Evolutionary conservation across 2,329 filamentous ascomycete genomes (phyloP).

Genomic region (Aureobasidium melanogenum): DNA sequence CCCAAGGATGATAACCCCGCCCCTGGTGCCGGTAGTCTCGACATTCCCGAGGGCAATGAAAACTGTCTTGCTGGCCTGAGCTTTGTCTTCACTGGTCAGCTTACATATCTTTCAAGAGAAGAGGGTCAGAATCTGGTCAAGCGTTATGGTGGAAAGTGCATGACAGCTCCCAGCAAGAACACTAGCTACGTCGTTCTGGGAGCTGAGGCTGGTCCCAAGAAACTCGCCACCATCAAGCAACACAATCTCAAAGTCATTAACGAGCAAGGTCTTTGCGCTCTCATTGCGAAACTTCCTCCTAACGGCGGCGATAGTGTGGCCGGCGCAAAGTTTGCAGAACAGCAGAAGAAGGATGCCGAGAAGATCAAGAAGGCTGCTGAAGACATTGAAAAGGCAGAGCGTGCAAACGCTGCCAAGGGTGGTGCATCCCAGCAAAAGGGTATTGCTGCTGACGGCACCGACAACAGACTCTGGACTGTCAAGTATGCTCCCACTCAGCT

Average conservation of each 20-base stretch:
- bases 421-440: slow-evolving; percentile 28
- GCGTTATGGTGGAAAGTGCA: slow-evolving; percentile 87
- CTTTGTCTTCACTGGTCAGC: slow-evolving; percentile 91
- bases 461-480: slow-evolving; percentile 75
- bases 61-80: slow-evolving; percentile 84
- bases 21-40: slow-evolving; percentile 55
- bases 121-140: slow-evolving; percentile 83
- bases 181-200: slow-evolving; percentile 92
- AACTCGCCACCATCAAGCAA: slow-evolving; percentile 75
- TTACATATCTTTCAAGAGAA: slow-evolving; percentile 71
- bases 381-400: slow-evolving; percentile 78
- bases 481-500: slow-evolving; percentile 87
- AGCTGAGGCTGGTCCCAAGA: slow-evolving; percentile 84
- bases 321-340: slow-evolving; percentile 75
- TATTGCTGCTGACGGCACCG: slow-evolving; percentile 26
- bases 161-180: slow-evolving; percentile 75
- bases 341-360: slow-evolving; percentile 74
- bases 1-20: slow-evolving; percentile 43
- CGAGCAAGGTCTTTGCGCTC: slow-evolving; percentile 80
- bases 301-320: slow-evolving; percentile 83
- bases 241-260: slow-evolving; percentile 84
- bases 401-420: slow-evolving; percentile 42
- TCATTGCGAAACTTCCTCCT: slow-evolving; percentile 72
- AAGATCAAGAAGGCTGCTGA: slow-evolving; percentile 72
- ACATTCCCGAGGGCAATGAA: slow-evolving; percentile 73